Base-by-base conservation (phyloP, 2,329 filamentous ascomycete species). In the Elsinoe necatrix region DNA sequence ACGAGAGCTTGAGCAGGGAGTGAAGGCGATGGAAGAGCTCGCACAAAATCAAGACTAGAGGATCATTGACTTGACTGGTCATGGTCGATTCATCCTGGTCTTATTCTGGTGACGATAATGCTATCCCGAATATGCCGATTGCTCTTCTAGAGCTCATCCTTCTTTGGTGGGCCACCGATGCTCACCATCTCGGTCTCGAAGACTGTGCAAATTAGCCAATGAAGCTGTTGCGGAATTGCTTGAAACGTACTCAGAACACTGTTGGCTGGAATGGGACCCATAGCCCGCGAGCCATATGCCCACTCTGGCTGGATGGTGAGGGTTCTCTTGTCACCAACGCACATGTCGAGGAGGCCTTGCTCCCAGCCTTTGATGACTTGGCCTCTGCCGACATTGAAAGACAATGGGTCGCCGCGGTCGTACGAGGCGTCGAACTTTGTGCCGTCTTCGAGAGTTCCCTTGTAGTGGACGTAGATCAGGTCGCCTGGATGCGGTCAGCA, bases 311-410 rank as follows among this genome's bases (percentile, higher is more conserved):
- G 89, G 55, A 98, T 93, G 25, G 89, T 97, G 69, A 98, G 76
- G 58, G 84, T 92, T 73, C 73, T 82, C 83, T 95, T 95, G 79
- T 98, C 92, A 61, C 93, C 93, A 64, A 93, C 86, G 74, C 92
- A 97, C 92, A 97, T 97, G 68, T 91, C 89, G 45, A 95, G 69
- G 21, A 97, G 47, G 54, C 92, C 92, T 68, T 95, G 77, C 66
- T 97, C 92, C 91, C 91, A 96, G 67, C 92, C 92, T 77, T 93
- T 90, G 74, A 98, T 98, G 59, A 97, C 93, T 71, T 87, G 83
- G 45, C 92, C 91, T 56, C 78, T 76, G 57, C 92, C 93, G 43
- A 98, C 77, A 61, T 78, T 82, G 75, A 98, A 97, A 64, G 71
- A 76, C 66, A 98, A 80, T 3, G 93, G 93, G 59, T 76, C 72